Conservation (phyloP, 2,329 filamentous ascomycete species). For the Nemania serpens region DNA sequence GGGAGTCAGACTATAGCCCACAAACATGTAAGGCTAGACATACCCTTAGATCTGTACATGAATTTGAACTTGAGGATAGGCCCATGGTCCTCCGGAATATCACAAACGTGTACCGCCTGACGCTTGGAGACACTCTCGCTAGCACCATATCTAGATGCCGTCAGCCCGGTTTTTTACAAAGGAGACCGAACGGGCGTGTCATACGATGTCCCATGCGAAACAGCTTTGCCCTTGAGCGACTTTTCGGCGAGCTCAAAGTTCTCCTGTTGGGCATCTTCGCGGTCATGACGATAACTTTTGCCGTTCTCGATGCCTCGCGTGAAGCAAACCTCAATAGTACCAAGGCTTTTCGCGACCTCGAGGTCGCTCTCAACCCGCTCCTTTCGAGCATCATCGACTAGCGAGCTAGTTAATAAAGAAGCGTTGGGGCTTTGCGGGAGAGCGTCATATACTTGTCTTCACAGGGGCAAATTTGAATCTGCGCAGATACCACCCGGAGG, state of each 20-base stretch:
- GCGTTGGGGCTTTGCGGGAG: background rate
- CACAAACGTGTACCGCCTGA: background rate
- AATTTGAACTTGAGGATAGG: slow-evolving; percentile 40
- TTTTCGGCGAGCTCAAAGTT: slow-evolving; percentile 40
- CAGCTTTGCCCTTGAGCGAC: slow-evolving; percentile 42
- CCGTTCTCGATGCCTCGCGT: slow-evolving; percentile 19
- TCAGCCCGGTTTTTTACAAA: background rate
- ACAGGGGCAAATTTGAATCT: slow-evolving; percentile 38
- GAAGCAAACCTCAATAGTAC: slow-evolving; percentile 37
- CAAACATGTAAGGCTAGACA: background rate
- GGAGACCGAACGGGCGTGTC: background rate
- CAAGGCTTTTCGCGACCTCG: slow-evolving; percentile 32
- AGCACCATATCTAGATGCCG: slow-evolving; percentile 24
- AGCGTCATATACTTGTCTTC: slow-evolving; percentile 30
- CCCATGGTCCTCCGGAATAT: slow-evolving; percentile 26
- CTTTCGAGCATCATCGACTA: slow-evolving; percentile 35
- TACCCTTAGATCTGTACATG: slow-evolving; percentile 42
- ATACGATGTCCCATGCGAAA: slow-evolving; percentile 44
- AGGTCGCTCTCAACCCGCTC: slow-evolving; percentile 36
- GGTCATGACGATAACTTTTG: background rate
- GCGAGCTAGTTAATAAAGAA: background rate
- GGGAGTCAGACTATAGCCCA: background rate
- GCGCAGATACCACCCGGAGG: slow-evolving; percentile 18
- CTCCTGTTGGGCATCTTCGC: background rate
- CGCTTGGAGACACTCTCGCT: background rate